Conservation (phyloP, 2,329 filamentous ascomycete genomes). For the Ophiocordyceps unilateralis region DNA sequence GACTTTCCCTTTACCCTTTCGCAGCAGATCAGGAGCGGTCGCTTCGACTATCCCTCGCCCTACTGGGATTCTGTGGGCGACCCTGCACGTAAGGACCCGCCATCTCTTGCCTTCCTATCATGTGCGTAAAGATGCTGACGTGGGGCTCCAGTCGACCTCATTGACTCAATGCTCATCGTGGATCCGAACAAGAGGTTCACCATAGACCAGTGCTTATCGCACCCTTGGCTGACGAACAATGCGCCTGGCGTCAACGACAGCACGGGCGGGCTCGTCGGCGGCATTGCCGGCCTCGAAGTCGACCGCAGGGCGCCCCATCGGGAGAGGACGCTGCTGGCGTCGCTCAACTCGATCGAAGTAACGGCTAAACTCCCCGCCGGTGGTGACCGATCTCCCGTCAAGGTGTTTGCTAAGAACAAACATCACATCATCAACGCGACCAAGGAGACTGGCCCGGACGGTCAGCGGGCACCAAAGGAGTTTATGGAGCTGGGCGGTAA, state of each 20-base stretch:
- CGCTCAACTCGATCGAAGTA: conserved; percentile 55
- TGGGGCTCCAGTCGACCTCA: conserved; percentile 47
- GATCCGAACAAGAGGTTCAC: conserved; percentile 70
- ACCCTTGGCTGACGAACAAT: conserved; percentile 69
- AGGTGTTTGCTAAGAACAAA: conserved; percentile 59
- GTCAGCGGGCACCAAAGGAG: conserved; percentile 50
- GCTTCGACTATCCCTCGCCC: conserved; percentile 87
- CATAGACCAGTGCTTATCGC: conserved; percentile 76
- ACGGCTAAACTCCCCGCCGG: conserved; percentile 35
- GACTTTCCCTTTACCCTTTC: conserved; percentile 77
- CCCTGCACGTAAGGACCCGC: conserved; percentile 40
- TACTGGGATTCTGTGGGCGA: conserved; percentile 58
- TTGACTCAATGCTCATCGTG: conserved; percentile 87
- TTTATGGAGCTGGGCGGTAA: conserved; percentile 77
- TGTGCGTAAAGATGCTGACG: background rate
- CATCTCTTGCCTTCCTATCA: no score
- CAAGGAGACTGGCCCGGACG: conserved; percentile 50
- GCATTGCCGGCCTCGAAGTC: conserved; percentile 67
- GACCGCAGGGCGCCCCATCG: conserved; percentile 61
- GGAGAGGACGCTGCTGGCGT: conserved; percentile 72
- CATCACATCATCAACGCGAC: conserved; percentile 17
- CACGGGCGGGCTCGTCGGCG: conserved; percentile 82
- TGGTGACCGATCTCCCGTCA: conserved; percentile 42
- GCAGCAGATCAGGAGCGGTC: conserved; percentile 76
- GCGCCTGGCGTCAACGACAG: conserved; percentile 55